phyloP scores from a whole-genome alignment of 805 yeast species.

The Candida koratica region DNA sequence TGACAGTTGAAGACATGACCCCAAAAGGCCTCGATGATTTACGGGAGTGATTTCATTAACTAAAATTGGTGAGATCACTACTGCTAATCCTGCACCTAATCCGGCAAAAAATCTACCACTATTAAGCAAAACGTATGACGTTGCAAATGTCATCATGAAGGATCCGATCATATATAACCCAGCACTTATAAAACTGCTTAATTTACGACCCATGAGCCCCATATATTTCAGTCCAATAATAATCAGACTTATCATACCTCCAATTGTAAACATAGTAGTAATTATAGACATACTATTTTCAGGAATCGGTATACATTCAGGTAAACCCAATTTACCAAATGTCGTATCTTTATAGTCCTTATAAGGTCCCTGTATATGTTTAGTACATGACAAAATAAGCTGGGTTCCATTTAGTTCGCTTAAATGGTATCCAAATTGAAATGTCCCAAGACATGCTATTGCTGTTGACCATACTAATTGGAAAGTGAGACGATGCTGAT shows the following conservation, averaged over 20 bases:
- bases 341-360: slow-evolving; percentile 22
- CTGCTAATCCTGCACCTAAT: slow-evolving; percentile 36
- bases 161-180: slow-evolving; percentile 27
- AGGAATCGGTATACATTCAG: slow-evolving; percentile 29
- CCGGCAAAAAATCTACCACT: slow-evolving; percentile 35
- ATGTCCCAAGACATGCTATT: slow-evolving; percentile 31
- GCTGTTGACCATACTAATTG: slow-evolving; percentile 34
- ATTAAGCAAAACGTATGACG: slow-evolving; percentile 18
- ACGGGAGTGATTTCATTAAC: slow-evolving; percentile 39
- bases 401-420: slow-evolving; percentile 37
- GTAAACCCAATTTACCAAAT: slow-evolving; percentile 22
- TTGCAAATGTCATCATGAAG: slow-evolving; percentile 23
- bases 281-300: slow-evolving; percentile 21
- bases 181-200: slow-evolving; percentile 21
- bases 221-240: slow-evolving; percentile 27
- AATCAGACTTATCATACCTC: slow-evolving; percentile 32
- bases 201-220: slow-evolving; percentile 24
- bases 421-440: slow-evolving; percentile 39
- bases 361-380: slow-evolving; percentile 19
- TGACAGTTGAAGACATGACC: slow-evolving; percentile 36
- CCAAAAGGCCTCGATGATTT: slow-evolving; percentile 40
- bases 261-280: slow-evolving; percentile 34
- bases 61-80: slow-evolving; percentile 39
- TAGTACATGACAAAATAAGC: slow-evolving; percentile 25
- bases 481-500: slow-evolving; percentile 24